Conservation (phyloP, 2,329 filamentous ascomycete genomes). For the Thermoascus crustaceus region DNA sequence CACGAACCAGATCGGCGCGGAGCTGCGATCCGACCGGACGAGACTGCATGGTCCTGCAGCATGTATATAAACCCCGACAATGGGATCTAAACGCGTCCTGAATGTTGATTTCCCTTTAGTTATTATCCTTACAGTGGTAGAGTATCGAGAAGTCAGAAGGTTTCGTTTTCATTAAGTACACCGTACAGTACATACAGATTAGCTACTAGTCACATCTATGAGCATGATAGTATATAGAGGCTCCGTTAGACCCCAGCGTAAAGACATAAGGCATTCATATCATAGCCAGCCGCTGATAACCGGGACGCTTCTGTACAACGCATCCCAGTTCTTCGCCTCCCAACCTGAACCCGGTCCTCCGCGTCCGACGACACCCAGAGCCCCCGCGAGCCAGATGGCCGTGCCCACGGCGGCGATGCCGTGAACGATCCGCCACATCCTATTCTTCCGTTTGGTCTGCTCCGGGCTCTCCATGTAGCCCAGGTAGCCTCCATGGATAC, state of each 20-base stretch:
- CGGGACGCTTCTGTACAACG: conserved; percentile 57
- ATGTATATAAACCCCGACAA: too few relatives aligned
- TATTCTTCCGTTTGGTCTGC: conserved; percentile 47
- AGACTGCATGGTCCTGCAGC: too few relatives aligned
- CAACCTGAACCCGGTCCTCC: conserved; percentile 65
- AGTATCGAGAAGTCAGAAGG: too few relatives aligned
- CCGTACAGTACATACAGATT: too few relatives aligned
- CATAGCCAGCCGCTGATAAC: conserved; percentile 46
- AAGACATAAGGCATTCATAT: too few relatives aligned
- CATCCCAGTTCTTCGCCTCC: conserved; percentile 73
- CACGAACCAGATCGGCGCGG: neutral
- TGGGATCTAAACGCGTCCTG: too few relatives aligned
- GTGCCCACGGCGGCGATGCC: conserved; percentile 51
- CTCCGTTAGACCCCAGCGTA: too few relatives aligned
- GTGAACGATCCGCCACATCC: conserved; percentile 65
- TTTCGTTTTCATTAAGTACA: too few relatives aligned
- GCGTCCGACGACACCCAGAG: conserved; percentile 66
- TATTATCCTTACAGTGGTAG: too few relatives aligned
- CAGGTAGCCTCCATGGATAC: conserved; percentile 24
- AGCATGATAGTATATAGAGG: too few relatives aligned
- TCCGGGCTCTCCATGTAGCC: conserved; percentile 43
- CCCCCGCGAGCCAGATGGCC: conserved; percentile 71
- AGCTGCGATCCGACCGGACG: neutral
- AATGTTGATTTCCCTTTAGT: too few relatives aligned
- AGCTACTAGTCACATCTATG: too few relatives aligned